Evolutionary conservation across 345 rosid genomes (phyloP), one percentile per base, ranked within the genome.

Genomic region (Euphorbia tirucalli): DNA sequence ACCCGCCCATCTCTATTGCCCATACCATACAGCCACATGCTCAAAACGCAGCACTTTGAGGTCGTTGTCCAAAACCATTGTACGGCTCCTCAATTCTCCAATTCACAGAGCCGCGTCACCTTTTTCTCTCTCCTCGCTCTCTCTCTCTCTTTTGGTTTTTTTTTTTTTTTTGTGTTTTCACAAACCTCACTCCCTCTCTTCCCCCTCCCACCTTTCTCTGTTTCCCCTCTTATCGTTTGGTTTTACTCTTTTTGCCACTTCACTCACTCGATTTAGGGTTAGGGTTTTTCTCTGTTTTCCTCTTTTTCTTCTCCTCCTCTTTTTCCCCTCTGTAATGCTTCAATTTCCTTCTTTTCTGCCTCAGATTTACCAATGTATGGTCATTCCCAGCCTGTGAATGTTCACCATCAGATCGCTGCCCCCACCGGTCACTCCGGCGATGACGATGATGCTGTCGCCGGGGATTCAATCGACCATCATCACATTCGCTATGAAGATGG

Each of bases 371-470:
- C 89, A 81, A 91, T 91, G 95, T 89, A 84, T 82, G 82, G 77
- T 46, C 90, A 82, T 73, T 56, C 91, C 14, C 89, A 89, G 66
- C 74, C 87, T 69, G 72, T 85, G 86, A 81, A 78, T 64, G 77
- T 86, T 65, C 85, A 85, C 41, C 69, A 73, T 60, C 90, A 82
- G 78, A 80, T 87, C 30, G 39, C 69, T 71, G 68, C 71, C 61
- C 16, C 73, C 1, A 24, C 76, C 37, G 79, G 68, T 65, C 74
- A 72, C 61, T 82, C 65, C 28, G 79, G 66, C 46, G 84, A 85
- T 16, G 83, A 78, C 64, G 82, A 76, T 19, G 79, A 81, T 25
- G 86, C 64, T 39, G 55, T 63, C 30, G 87, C 76, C 65, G 83
- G 65, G 22, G 88, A 85, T 37, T 74, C 86, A 61, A 76, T 87